phyloP scores from a whole-genome alignment of 176 grass and related monocot genomes.

The Pharus latifolius region DNA sequence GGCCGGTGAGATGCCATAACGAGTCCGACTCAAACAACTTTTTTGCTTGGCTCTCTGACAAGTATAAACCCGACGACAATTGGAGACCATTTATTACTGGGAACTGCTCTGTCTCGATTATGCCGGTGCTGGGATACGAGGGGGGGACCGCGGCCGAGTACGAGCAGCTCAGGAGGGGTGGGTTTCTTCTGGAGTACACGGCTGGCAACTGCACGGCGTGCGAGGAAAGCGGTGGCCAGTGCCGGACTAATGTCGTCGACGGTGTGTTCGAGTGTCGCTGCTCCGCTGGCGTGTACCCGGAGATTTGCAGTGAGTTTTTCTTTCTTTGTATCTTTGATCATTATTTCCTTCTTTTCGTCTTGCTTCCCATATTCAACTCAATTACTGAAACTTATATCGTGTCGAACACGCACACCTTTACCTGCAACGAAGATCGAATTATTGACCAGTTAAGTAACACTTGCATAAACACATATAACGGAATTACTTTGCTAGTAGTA shows the following conservation, averaged over 20 bases:
- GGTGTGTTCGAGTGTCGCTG: slow-evolving; percentile 11
- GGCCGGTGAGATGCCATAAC: not conserved
- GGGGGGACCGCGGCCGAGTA: not conserved
- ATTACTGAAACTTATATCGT: not conserved
- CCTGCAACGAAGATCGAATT: too few relatives aligned
- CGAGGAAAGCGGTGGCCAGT: not conserved
- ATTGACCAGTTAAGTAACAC: too few relatives aligned
- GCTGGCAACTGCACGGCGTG: not conserved
- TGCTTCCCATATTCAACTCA: not conserved
- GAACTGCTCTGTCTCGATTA: slow-evolving; percentile 4
- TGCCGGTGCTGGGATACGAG: slow-evolving; percentile 15
- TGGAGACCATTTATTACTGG: not conserved
- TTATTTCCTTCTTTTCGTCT: not conserved
- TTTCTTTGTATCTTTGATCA: not conserved
- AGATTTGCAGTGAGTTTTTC: slow-evolving; percentile 7
- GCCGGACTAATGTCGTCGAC: not conserved
- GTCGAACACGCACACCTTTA: too few relatives aligned
- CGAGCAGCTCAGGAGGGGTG: slow-evolving; percentile 1
- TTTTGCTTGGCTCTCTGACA: not conserved
- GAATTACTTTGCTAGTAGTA: too few relatives aligned
- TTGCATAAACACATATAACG: too few relatives aligned
- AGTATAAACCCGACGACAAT: not conserved
- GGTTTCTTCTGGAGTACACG: slow-evolving; percentile 30
- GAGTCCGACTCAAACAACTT: not conserved
- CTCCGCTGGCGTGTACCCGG: not conserved